A percentile compares a stretch with the other conserved stretches of the same genome.
phyloP scores from a whole-genome alignment of 2,329 filamentous ascomycete genomes.

The Neofusicoccum sp. region DNA sequence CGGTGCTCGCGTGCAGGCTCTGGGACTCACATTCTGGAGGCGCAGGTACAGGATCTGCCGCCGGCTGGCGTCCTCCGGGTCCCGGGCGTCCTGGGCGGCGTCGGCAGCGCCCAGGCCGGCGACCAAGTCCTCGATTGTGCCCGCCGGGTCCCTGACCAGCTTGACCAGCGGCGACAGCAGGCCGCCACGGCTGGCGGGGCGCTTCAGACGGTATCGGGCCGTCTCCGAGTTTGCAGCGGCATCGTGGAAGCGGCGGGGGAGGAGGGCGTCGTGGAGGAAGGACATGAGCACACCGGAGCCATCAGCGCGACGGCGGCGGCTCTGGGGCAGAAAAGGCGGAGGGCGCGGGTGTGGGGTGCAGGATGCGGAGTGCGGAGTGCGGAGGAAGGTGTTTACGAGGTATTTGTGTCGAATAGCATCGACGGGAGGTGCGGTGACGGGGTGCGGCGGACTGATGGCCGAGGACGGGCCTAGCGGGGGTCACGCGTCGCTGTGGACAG shows the following conservation, averaged over 20 bases:
- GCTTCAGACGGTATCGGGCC: neutral
- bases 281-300: slow-evolving; percentile 17
- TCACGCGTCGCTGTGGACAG: slow-evolving; percentile 5
- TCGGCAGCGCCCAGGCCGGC: slow-evolving; percentile 39
- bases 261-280: slow-evolving; percentile 18
- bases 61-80: slow-evolving; percentile 32
- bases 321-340: slow-evolving; percentile 9
- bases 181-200: slow-evolving; percentile 22
- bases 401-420: slow-evolving; percentile 15
- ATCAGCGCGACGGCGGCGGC: slow-evolving; percentile 2
- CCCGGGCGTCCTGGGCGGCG: neutral
- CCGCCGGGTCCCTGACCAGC: slow-evolving; percentile 35
- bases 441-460: slow-evolving; percentile 2
- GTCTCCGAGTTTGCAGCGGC: neutral
- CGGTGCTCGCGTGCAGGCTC: neutral
- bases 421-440: slow-evolving; percentile 8
- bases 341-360: neutral
- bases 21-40: slow-evolving; percentile 61
- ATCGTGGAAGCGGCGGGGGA: slow-evolving; percentile 16
- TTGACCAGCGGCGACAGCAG: slow-evolving; percentile 36
- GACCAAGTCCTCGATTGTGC: slow-evolving; percentile 26
- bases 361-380: neutral
- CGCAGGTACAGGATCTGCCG: slow-evolving; percentile 62
- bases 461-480: slow-evolving; percentile 1
- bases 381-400: slow-evolving; percentile 11